These are phyloP conservation scores for Uronychia binucleata DNA, from an alignment of 73 alveolate species.

Conservation along the genomic window DNA sequence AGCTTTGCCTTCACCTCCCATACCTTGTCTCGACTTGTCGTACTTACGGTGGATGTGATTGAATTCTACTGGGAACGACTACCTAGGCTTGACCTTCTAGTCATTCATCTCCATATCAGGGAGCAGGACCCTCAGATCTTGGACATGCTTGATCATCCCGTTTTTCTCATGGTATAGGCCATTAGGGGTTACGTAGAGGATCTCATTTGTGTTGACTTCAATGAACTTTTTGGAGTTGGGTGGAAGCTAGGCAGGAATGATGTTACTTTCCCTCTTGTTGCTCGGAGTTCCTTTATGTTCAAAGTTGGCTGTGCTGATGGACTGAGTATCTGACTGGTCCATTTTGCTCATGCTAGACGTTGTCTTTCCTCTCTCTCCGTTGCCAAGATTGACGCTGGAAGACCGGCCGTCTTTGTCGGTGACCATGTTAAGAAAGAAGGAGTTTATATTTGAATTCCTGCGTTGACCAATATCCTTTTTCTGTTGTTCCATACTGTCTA, in stretches of 20 bases:
- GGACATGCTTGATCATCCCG: background rate
- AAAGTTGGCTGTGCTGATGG: background rate
- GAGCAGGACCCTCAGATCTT: background rate
- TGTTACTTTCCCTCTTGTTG: background rate
- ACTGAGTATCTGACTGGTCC: background rate
- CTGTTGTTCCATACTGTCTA: too few species aligned
- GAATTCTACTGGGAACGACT: slow-evolving; percentile 25
- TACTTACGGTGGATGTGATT: slow-evolving; percentile 22
- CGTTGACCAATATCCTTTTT: too few species aligned
- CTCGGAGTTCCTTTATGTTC: background rate
- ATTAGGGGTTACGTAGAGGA: background rate
- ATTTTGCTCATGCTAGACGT: too few species aligned
- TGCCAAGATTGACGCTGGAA: background rate
- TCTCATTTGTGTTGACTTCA: background rate
- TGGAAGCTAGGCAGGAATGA: background rate
- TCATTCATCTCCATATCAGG: background rate
- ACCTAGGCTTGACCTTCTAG: background rate
- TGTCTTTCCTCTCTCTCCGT: background rate
- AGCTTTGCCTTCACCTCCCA: too few species aligned
- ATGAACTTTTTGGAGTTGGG: background rate
- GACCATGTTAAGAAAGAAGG: background rate
- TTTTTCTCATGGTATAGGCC: background rate
- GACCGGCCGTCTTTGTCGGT: background rate
- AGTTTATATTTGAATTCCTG: background rate
- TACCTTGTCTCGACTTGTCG: background rate